phyloP scores from a whole-genome alignment of 495 filamentous ascomycete genomes.

The Hypoxylon fragiforme region DNA sequence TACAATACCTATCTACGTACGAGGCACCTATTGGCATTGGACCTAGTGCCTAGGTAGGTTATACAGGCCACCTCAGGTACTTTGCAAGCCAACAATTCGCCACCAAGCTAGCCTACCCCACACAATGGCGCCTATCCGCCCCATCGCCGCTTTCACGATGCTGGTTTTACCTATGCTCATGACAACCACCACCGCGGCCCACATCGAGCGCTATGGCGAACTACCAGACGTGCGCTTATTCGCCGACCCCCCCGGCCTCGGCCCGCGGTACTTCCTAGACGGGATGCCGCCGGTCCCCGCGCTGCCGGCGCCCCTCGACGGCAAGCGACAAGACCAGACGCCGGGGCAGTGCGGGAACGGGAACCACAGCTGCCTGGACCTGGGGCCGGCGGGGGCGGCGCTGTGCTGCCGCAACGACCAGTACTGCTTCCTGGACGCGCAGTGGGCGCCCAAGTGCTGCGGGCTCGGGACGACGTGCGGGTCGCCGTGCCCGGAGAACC shows the following conservation, averaged over 20 bases:
- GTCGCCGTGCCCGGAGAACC: slow-evolving; percentile 35
- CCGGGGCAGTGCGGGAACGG: not conserved
- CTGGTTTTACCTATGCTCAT: slow-evolving; percentile 9
- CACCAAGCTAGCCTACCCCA: no score
- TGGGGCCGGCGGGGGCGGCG: slow-evolving; percentile 5
- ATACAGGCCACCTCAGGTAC: no score
- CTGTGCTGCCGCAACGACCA: slow-evolving; percentile 34
- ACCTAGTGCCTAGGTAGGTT: no score
- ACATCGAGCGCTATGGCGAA: slow-evolving; percentile 3
- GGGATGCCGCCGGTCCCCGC: slow-evolving; percentile 28
- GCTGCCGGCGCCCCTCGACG: slow-evolving; percentile 5
- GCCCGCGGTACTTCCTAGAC: slow-evolving; percentile 25
- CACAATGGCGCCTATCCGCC: slow-evolving; percentile 16
- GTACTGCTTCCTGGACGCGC: slow-evolving; percentile 35
- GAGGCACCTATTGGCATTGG: no score
- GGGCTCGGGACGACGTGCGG: slow-evolving; percentile 40
- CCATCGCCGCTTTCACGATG: not conserved
- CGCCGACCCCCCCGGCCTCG: slow-evolving; percentile 21
- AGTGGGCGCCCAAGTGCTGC: slow-evolving; percentile 41
- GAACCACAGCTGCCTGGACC: slow-evolving; percentile 28
- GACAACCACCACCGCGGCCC: slow-evolving; percentile 1
- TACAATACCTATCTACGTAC: no score
- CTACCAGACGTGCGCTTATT: slow-evolving; percentile 23
- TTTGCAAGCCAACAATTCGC: no score
- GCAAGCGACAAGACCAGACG: slow-evolving; percentile 12